Evolutionary conservation across 768 basidiomycete species (phyloP).

Genomic region (Sutorius australiensis): DNA sequence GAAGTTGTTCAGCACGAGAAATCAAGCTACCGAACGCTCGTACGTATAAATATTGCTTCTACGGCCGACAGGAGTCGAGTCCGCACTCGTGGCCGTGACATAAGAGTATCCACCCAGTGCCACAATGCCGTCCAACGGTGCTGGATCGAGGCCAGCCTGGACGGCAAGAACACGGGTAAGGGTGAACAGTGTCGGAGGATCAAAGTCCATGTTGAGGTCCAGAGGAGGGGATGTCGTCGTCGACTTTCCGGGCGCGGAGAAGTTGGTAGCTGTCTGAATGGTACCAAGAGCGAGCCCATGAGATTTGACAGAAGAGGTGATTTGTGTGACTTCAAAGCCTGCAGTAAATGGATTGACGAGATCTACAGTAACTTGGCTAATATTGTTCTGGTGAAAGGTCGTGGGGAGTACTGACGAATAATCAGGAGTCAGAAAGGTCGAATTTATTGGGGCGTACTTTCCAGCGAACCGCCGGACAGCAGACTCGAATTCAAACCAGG

Average conservation of each 20-base stretch:
- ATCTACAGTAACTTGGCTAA: slow-evolving; percentile 59
- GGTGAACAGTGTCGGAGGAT: slow-evolving; percentile 66
- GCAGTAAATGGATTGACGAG: slow-evolving; percentile 68
- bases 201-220: slow-evolving; percentile 62
- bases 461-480: slow-evolving; percentile 52
- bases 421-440: background rate
- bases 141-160: slow-evolving; percentile 55
- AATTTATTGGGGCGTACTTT: slow-evolving; percentile 34
- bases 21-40: background rate
- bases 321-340: slow-evolving; percentile 51
- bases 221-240: slow-evolving; percentile 56
- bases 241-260: slow-evolving; percentile 49
- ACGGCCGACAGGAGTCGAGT: slow-evolving; percentile 30
- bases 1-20: slow-evolving; percentile 1
- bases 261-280: slow-evolving; percentile 51
- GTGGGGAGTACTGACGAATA: slow-evolving; percentile 50
- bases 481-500: slow-evolving; percentile 59
- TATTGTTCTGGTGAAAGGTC: slow-evolving; percentile 58
- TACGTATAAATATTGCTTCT: slow-evolving; percentile 55
- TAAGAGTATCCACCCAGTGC: slow-evolving; percentile 64
- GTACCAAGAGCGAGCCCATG: slow-evolving; percentile 61
- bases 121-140: slow-evolving; percentile 65
- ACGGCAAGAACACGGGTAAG: slow-evolving; percentile 64
- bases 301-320: slow-evolving; percentile 57
- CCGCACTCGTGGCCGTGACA: slow-evolving; percentile 33